Evolutionary conservation across 2,329 filamentous ascomycete genomes (phyloP).

Genomic region (Penicillium sclerotigenum): DNA sequence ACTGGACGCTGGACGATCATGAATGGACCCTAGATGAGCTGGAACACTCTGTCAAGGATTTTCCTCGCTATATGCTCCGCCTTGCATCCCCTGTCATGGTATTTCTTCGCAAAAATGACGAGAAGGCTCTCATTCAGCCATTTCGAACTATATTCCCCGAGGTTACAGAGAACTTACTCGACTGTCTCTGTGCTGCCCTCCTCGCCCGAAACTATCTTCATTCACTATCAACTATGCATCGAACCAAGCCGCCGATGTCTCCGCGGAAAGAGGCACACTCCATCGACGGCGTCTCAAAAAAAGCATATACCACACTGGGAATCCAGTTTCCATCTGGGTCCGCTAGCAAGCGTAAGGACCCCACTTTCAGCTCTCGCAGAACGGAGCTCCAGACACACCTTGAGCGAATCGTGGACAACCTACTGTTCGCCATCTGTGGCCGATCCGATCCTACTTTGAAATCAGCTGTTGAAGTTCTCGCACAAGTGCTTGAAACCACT

Average conservation of each 20-base stretch:
- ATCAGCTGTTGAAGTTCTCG: conserved; percentile 37
- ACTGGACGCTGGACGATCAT: conserved; percentile 41
- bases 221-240: conserved; percentile 29
- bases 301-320: conserved; percentile 33
- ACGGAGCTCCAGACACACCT: conserved; percentile 31
- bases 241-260: conserved; percentile 21
- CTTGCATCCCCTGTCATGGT: conserved; percentile 41
- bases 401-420: conserved; percentile 36
- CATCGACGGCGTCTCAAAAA: conserved; percentile 33
- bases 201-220: conserved; percentile 40
- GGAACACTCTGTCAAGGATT: conserved; percentile 37
- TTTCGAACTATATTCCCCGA: conserved; percentile 39
- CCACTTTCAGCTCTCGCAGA: conserved; percentile 30
- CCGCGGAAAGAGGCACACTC: conserved; percentile 20
- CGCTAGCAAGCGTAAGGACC: conserved; percentile 29
- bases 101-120: conserved; percentile 37
- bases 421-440: conserved; percentile 38
- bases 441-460: conserved; percentile 36
- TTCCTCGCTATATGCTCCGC: conserved; percentile 35
- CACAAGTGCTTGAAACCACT: conserved; percentile 38
- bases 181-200: conserved; percentile 37
- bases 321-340: conserved; percentile 30
- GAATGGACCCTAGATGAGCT: conserved; percentile 42
- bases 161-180: conserved; percentile 34
- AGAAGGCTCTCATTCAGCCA: conserved; percentile 33